Conservation (phyloP, 192 early-diverging fungal genomes). For the Umbelopsis vinacea region DNA sequence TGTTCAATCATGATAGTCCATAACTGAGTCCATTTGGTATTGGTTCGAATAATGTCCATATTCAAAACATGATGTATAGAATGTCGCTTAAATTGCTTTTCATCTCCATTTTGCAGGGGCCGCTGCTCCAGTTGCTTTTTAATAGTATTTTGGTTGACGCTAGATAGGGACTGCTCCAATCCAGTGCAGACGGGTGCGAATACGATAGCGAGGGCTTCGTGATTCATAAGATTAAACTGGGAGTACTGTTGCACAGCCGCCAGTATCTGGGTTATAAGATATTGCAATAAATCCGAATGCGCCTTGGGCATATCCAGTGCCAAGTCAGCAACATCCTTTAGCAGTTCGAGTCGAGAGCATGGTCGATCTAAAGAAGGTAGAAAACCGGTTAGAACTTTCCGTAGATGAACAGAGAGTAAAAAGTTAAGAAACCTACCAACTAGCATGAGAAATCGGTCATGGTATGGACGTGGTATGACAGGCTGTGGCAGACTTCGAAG, state of each 20-base stretch:
- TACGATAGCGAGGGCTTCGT: conserved; percentile 40
- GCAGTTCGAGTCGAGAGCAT: background rate
- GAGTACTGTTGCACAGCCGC: conserved; percentile 30
- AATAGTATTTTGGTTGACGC: conserved; percentile 11
- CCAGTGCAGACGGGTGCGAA: conserved; percentile 39
- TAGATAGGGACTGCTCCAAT: conserved; percentile 31
- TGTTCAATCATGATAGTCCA: conserved; percentile 36
- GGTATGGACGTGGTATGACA: conserved; percentile 32
- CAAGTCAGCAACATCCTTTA: conserved; percentile 10
- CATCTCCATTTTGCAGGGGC: background rate
- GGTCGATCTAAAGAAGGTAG: background rate
- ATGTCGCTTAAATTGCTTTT: conserved; percentile 24
- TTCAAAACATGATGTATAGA: conserved; percentile 19
- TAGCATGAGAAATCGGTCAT: conserved; percentile 25
- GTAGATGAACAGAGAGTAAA: background rate
- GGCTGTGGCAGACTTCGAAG: conserved; percentile 34
- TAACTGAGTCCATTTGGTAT: conserved; percentile 33
- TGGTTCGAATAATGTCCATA: conserved; percentile 29
- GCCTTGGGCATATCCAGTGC: conserved; percentile 24
- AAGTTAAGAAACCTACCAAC: background rate
- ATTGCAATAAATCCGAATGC: conserved; percentile 29
- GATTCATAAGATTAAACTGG: conserved; percentile 38
- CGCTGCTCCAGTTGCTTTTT: conserved; percentile 16
- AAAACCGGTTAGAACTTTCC: too few relatives aligned
- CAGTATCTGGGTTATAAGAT: conserved; percentile 27